Conservation (phyloP, 306 rosid species). For the Citrullus mucosospermus region DNA sequence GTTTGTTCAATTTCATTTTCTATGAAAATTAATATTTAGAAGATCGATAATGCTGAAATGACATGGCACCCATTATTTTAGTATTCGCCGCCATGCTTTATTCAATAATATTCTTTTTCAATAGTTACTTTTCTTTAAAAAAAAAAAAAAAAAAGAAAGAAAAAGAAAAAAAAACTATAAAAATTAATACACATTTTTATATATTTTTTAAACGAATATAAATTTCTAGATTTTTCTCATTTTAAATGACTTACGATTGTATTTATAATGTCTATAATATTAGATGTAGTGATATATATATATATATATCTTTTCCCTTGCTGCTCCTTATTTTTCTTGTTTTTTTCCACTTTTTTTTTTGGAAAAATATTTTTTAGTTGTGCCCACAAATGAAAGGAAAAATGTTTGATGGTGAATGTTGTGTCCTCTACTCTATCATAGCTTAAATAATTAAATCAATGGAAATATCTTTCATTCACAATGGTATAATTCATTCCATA, state of each 20-base stretch:
- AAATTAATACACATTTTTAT: too few relatives aligned
- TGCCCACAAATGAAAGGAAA: not conserved
- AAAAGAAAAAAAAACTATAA: not conserved
- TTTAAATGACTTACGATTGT: not conserved
- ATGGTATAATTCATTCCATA: not conserved
- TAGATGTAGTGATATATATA: too few relatives aligned
- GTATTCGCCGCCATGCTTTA: not conserved
- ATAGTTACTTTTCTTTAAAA: not conserved
- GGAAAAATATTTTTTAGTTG: not conserved
- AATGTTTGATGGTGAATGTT: not conserved
- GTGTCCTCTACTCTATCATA: not conserved
- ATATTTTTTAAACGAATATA: not conserved
- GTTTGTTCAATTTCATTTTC: not conserved
- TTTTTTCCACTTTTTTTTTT: not conserved
- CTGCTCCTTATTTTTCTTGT: not conserved
- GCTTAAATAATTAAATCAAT: not conserved
- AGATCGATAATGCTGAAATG: not conserved
- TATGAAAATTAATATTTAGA: not conserved
- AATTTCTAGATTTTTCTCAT: not conserved
- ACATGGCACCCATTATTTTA: not conserved
- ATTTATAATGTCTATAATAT: too few relatives aligned
- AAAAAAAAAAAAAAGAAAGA: too few relatives aligned
- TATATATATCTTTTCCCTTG: not conserved
- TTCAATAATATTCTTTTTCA: too few relatives aligned
- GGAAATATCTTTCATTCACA: not conserved